Evolutionary conservation across 139 green algal species (phyloP).

Genomic region (Tetradesmus lagerheimii): DNA sequence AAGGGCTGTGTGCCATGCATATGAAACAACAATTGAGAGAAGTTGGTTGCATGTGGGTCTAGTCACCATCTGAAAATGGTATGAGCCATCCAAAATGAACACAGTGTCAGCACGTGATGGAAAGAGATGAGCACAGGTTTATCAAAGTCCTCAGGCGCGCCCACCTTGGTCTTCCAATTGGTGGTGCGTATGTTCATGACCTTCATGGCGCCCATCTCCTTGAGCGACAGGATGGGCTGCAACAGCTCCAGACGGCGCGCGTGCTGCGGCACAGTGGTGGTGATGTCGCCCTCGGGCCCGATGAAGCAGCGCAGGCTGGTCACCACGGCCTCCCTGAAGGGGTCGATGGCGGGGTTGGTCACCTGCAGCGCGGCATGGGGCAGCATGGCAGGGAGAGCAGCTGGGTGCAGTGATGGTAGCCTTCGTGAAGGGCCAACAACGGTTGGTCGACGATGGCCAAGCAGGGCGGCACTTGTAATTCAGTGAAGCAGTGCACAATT

Average conservation of each 20-base stretch:
- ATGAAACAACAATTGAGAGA: too few relatives aligned
- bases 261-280: constrained; percentile 63
- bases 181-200: constrained; percentile 59
- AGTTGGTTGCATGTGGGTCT: too few relatives aligned
- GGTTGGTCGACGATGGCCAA: too few relatives aligned
- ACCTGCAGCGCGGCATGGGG: constrained; percentile 67
- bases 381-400: neutral
- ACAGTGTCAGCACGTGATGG: too few relatives aligned
- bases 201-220: constrained; percentile 74
- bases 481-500: too few relatives aligned
- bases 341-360: constrained; percentile 98
- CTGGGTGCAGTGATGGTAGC: neutral
- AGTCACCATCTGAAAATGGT: too few relatives aligned
- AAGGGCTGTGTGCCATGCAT: too few relatives aligned
- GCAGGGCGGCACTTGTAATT: too few relatives aligned
- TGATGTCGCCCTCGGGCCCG: constrained; percentile 93
- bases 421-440: too few relatives aligned
- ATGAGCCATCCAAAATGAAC: too few relatives aligned
- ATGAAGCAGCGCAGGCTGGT: constrained; percentile 93
- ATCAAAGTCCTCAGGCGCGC: too few relatives aligned
- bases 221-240: constrained; percentile 86
- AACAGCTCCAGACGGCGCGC: constrained; percentile 83
- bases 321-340: constrained; percentile 95
- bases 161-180: constrained; percentile 78
- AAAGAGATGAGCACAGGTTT: too few relatives aligned